Evolutionary conservation across 306 rosid species (phyloP).

Genomic region (Rubus parviflorus): DNA sequence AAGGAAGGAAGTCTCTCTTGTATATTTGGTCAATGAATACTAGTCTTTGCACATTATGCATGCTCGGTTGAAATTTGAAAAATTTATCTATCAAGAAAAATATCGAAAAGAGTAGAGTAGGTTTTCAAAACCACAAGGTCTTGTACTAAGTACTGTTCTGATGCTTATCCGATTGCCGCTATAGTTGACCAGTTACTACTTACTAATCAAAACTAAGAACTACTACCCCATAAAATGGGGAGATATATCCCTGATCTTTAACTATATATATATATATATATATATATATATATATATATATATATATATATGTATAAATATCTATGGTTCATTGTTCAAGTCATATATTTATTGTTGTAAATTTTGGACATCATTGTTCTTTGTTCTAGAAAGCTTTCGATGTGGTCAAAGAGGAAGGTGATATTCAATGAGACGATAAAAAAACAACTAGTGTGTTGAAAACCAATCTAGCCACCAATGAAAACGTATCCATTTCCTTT

Average conservation of each 20-base stretch:
- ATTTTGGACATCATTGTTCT: not conserved
- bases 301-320: too few relatives aligned
- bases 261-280: too few relatives aligned
- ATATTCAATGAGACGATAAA: too few relatives aligned
- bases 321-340: not conserved
- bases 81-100: not conserved
- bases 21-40: not conserved
- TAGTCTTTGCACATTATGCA: not conserved
- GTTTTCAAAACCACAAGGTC: not conserved
- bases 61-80: not conserved
- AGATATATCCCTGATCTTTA: too few relatives aligned
- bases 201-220: too few relatives aligned
- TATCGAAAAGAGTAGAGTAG: not conserved
- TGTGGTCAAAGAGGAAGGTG: not conserved
- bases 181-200: not conserved
- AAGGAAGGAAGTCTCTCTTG: not conserved
- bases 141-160: not conserved
- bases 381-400: not conserved
- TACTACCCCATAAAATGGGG: too few relatives aligned
- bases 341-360: not conserved
- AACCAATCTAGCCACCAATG: not conserved
- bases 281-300: too few relatives aligned
- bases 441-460: too few relatives aligned
- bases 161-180: not conserved
- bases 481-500: too few relatives aligned